Percentiles rank a stretch among this genome's conserved stretches.
Evolutionary conservation across 2,329 filamentous ascomycete species (phyloP).

Genomic region (Pezicula carpinea): DNA sequence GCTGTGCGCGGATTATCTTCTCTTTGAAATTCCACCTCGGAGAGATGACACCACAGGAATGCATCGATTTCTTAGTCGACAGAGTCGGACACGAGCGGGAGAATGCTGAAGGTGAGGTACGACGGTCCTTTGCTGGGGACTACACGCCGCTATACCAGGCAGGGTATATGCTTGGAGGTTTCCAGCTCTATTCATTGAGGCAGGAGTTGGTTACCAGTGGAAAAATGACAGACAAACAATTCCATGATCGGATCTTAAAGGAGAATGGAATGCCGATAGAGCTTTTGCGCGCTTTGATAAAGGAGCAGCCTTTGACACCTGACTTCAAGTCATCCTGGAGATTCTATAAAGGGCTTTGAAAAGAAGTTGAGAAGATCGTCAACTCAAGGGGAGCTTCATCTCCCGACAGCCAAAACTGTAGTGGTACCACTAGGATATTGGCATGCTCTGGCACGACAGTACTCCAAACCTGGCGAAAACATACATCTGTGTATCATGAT

Average conservation of each 20-base stretch:
- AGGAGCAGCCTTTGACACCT: conserved; percentile 34
- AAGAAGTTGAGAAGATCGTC: no score
- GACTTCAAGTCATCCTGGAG: conserved; percentile 45
- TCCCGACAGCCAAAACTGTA: no score
- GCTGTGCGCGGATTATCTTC: conserved; percentile 55
- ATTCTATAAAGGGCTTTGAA: conserved; percentile 34
- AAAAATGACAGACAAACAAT: conserved; percentile 43
- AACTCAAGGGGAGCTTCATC: no score
- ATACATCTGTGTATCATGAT: no score
- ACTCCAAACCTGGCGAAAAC: no score
- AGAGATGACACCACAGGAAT: conserved; percentile 46
- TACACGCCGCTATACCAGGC: conserved; percentile 56
- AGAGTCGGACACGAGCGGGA: conserved; percentile 54
- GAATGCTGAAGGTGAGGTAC: conserved; percentile 56
- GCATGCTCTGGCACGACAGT: no score
- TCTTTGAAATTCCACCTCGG: conserved; percentile 54
- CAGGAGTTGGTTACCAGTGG: conserved; percentile 40
- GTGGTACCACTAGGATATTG: no score
- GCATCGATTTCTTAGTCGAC: conserved; percentile 51
- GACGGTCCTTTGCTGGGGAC: conserved; percentile 49
- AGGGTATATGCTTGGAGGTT: conserved; percentile 54
- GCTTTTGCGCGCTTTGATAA: conserved; percentile 44
- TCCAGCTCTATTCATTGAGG: conserved; percentile 49
- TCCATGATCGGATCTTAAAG: conserved; percentile 48
- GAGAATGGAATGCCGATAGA: conserved; percentile 52